Evolutionary conservation across 805 yeast species (phyloP), one percentile per base, ranked within the genome.

Genomic region (Cyberlindnera maclurae): DNA sequence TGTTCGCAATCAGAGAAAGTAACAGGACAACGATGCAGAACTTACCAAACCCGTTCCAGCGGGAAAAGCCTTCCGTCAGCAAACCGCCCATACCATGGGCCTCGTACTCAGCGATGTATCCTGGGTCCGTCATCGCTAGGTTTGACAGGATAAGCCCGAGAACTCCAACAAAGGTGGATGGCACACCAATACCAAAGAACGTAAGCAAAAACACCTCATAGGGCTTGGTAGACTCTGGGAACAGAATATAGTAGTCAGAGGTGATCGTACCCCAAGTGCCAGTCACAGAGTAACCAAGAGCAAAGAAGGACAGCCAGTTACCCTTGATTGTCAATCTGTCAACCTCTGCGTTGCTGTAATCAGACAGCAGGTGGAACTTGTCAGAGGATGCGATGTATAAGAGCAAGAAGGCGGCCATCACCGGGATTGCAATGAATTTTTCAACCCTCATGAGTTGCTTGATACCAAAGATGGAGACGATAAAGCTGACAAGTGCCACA

Each of bases 211-310:
- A 82, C 2, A 81, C 65, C 41, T 69, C 70, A 38, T 57, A 43
- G 39, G 75, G 74, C 2, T 82, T 70, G 1, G 85, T 74, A 30
- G 69, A 65, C 51, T 82, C 90, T 1, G 95, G 95, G 50, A 86
- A 77, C 36, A 85, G 66, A 35, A 87, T 75, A 58, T 84, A 84
- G 58, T 87, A 87, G 60, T 87, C 96, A 0, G 89, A 70, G 0
- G 95, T 85, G 43, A 84, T 73, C 3, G 89, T 80, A 32, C 94
- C 89, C 96, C 96, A 87, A 2, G 96, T 84, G 3, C 86, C 74
- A 4, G 95, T 85, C 34, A 82, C 78, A 22, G 95, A 78, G 52
- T 83, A 84, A 32, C 79, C 69, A 39, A 85, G 66, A 1, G 87
- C 72, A 51, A 86, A 83, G 58, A 77, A 83, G 12, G 85, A 73